Evolutionary conservation across 2,329 filamentous ascomycete species (phyloP).

Genomic region (Xylaria sp.): DNA sequence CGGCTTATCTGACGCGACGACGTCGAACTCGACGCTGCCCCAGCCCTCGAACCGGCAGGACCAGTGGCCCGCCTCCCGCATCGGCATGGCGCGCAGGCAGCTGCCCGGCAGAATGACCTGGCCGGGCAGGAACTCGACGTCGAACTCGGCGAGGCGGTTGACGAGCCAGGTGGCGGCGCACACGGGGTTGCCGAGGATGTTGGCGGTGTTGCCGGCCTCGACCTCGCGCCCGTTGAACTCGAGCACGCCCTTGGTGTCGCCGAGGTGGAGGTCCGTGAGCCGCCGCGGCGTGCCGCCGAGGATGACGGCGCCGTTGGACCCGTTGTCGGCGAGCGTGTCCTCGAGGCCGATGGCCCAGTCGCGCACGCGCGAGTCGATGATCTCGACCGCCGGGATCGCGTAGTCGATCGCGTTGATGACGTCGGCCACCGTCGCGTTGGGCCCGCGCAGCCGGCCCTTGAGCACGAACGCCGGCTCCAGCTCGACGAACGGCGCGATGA

Average conservation of each 20-base stretch:
- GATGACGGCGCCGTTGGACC: conserved; percentile 31
- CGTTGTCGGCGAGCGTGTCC: conserved; percentile 34
- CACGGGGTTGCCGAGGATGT: conserved; percentile 32
- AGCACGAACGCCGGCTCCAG: conserved; percentile 35
- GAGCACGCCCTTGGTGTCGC: conserved; percentile 27
- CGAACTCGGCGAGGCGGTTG: conserved; percentile 29
- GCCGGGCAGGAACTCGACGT: conserved; percentile 28
- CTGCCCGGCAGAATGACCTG: conserved; percentile 32
- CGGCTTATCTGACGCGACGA: too few species aligned
- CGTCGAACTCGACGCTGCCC: conserved; percentile 32
- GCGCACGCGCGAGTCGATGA: conserved; percentile 35
- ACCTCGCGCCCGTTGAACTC: conserved; percentile 31
- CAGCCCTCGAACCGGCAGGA: conserved; percentile 31
- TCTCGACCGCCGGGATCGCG: conserved; percentile 34
- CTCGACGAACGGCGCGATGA: conserved; percentile 35
- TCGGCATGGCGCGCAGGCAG: conserved; percentile 31
- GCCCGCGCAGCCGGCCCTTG: conserved; percentile 28
- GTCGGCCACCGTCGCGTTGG: conserved; percentile 33
- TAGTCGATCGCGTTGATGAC: conserved; percentile 36
- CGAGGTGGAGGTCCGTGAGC: conserved; percentile 28
- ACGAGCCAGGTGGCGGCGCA: conserved; percentile 32
- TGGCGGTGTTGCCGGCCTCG: conserved; percentile 31
- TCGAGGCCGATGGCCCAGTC: conserved; percentile 32
- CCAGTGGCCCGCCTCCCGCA: conserved; percentile 27
- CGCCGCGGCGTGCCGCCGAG: conserved; percentile 31